Conservation (phyloP, 345 rosid genomes). For the Chamaenerion angustifolium region DNA sequence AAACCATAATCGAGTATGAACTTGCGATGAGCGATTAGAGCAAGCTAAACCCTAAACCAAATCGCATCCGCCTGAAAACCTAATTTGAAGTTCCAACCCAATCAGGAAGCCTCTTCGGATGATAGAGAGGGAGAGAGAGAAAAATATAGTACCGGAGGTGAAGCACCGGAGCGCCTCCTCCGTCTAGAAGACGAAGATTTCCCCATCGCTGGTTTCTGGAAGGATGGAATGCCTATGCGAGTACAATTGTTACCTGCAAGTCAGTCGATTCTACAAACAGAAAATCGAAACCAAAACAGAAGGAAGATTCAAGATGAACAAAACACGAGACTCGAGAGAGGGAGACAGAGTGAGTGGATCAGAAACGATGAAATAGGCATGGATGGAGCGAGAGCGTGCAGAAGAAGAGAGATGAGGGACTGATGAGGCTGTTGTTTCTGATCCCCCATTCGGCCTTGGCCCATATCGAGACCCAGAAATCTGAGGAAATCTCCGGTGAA, state of each 20-base stretch:
- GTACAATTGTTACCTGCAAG: not conserved
- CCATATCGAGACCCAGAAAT: no score
- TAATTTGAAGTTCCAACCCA: not conserved
- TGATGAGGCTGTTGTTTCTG: not conserved
- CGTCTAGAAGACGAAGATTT: constrained; percentile 3
- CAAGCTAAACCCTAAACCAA: no score
- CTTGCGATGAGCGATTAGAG: no score
- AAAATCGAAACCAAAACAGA: no score
- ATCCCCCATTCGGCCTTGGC: no score
- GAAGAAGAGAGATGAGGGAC: not conserved
- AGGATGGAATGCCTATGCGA: not conserved
- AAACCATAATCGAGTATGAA: no score
- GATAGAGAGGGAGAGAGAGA: not conserved
- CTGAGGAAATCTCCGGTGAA: no score
- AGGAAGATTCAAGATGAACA: not conserved
- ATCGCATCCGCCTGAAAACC: not conserved
- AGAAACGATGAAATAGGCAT: not conserved
- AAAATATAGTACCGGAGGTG: not conserved
- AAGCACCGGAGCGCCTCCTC: constrained; percentile 4
- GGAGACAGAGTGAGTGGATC: not conserved
- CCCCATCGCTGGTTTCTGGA: constrained; percentile 1
- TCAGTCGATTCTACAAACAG: not conserved
- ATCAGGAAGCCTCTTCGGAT: not conserved
- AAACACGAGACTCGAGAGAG: not conserved
- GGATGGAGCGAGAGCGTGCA: not conserved